Conservation (phyloP, 805 yeast genomes). For the Nakazawaea siamensis region DNA sequence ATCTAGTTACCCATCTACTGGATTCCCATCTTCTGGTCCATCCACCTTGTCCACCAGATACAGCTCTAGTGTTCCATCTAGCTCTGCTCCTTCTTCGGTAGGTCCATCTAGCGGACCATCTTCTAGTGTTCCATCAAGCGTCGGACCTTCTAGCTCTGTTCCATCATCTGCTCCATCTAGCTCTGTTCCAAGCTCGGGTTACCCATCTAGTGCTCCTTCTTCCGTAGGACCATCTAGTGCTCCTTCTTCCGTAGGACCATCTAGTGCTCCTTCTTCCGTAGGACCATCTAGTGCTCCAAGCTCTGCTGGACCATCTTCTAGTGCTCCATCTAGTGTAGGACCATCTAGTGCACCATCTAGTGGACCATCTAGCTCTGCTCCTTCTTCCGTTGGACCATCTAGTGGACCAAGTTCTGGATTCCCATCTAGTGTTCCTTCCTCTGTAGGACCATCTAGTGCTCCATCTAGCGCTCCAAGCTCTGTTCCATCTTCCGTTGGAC, state of each 20-base stretch:
- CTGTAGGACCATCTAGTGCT: background rate
- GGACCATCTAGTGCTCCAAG: background rate
- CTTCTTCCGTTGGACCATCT: background rate
- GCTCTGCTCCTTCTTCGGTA: background rate
- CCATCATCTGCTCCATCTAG: constrained; percentile 1
- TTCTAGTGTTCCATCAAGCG: background rate
- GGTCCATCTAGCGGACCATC: too few species aligned
- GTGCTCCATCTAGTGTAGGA: background rate
- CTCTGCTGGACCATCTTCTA: constrained; percentile 2
- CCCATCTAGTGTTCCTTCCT: background rate
- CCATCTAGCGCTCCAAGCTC: too few species aligned
- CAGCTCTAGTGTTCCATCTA: background rate
- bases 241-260: background rate
- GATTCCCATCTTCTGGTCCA: background rate
- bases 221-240: background rate
- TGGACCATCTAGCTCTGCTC: background rate
- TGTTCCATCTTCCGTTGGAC: background rate
- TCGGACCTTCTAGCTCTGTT: background rate
- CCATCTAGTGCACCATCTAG: background rate
- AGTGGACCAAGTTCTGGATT: background rate
- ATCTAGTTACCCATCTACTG: too few species aligned
- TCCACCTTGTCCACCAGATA: background rate
- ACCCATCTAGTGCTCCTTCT: background rate
- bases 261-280: background rate
- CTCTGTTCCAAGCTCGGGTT: background rate